Percentiles rank a stretch among this genome's conserved stretches.
Evolutionary conservation across 1,284 basidiomycete species (phyloP).

Genomic region (Mycena citricolor): DNA sequence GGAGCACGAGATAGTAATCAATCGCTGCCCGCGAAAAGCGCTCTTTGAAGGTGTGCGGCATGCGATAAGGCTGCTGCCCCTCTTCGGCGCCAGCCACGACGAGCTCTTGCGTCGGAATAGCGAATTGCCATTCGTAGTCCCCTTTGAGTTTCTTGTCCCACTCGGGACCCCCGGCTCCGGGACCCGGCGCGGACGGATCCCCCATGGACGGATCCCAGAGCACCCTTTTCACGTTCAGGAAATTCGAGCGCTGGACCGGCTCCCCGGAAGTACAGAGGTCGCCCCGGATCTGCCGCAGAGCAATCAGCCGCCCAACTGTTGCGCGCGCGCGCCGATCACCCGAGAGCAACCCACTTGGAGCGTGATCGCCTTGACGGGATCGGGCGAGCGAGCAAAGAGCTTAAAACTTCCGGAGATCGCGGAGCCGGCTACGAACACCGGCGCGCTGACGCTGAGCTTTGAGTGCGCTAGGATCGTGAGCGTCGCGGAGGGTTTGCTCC

Average conservation of each 20-base stretch:
- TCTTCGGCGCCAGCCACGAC: background rate
- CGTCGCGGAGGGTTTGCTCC: slow-evolving; percentile 10
- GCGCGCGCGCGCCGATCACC: too few relatives aligned
- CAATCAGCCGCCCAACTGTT: too few relatives aligned
- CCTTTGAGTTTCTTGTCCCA: slow-evolving; percentile 17
- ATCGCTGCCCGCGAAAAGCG: slow-evolving; percentile 1
- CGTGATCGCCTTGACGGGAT: slow-evolving; percentile 9
- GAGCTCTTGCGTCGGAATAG: slow-evolving; percentile 8
- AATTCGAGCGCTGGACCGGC: slow-evolving; percentile 3
- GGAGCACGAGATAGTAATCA: slow-evolving; percentile 12
- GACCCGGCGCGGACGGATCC: slow-evolving; percentile 5
- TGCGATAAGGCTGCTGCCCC: background rate
- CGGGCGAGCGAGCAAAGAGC: slow-evolving; percentile 4
- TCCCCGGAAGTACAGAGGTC: slow-evolving; percentile 9
- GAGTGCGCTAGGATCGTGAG: slow-evolving; percentile 10
- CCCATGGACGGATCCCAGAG: slow-evolving; percentile 13
- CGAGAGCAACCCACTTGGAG: too few relatives aligned
- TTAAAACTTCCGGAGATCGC: slow-evolving; percentile 11
- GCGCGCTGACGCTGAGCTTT: slow-evolving; percentile 5
- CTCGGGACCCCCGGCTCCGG: background rate
- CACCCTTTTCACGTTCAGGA: slow-evolving; percentile 1
- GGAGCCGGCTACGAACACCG: slow-evolving; percentile 12
- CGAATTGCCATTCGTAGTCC: slow-evolving; percentile 15
- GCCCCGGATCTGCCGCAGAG: slow-evolving; percentile 14
- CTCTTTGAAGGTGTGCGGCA: slow-evolving; percentile 15